These are phyloP conservation scores for Eremomyces bilateralis DNA, from an alignment of 495 filamentous ascomycete species.

Conservation along the genomic window DNA sequence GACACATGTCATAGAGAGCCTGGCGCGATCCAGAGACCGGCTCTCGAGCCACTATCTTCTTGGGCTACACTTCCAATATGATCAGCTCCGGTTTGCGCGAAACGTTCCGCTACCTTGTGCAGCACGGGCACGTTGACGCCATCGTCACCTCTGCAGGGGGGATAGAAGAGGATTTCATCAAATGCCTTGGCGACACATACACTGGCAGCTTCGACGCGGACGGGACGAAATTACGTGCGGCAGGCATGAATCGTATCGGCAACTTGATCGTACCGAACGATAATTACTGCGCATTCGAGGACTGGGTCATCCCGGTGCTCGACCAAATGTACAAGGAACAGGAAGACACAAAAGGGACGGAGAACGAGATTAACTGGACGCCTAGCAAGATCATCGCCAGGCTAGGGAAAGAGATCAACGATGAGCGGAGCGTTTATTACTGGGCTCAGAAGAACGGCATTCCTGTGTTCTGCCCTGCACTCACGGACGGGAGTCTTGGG, in stretches of 20 bases:
- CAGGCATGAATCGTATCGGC: conserved; percentile 86
- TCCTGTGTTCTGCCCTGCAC: conserved; percentile 85
- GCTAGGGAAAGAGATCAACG: conserved; percentile 75
- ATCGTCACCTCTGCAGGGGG: conserved; percentile 95
- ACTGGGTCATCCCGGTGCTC: conserved; percentile 86
- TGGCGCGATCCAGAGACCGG: conserved; percentile 55
- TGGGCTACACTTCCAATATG: conserved; percentile 91
- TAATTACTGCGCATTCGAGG: conserved; percentile 93
- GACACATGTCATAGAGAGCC: conserved; percentile 31
- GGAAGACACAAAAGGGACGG: conserved; percentile 44
- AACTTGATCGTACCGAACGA: conserved; percentile 91
- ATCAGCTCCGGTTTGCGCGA: conserved; percentile 89
- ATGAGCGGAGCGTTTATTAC: conserved; percentile 73
- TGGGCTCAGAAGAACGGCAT: conserved; percentile 91
- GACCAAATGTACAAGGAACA: conserved; percentile 85
- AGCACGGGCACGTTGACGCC: conserved; percentile 74
- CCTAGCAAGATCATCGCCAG: conserved; percentile 71
- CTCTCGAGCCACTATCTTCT: conserved; percentile 71
- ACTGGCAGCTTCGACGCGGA: conserved; percentile 56
- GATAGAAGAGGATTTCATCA: conserved; percentile 94
- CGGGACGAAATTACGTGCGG: conserved; percentile 52
- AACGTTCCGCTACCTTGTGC: conserved; percentile 74
- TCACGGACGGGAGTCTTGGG: conserved; percentile 84
- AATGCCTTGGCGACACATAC: conserved; percentile 77
- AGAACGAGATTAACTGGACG: conserved; percentile 60